These are phyloP conservation scores for Tribonema minus DNA, from an alignment of 108 stramenopile species.

Conservation along the genomic window DNA sequence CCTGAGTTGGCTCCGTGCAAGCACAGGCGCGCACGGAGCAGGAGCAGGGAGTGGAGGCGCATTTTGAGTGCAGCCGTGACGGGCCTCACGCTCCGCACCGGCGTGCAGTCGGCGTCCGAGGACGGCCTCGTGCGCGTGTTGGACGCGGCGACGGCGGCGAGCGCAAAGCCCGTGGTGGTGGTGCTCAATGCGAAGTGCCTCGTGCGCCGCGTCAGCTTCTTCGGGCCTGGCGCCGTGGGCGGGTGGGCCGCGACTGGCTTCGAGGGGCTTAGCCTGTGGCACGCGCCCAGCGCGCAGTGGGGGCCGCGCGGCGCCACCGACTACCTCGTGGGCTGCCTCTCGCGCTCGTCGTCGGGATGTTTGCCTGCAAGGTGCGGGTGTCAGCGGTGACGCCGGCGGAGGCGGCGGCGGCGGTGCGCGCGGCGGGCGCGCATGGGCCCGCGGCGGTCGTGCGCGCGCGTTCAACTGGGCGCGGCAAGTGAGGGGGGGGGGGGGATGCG, in stretches of 20 bases:
- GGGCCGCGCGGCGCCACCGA: constrained; percentile 12
- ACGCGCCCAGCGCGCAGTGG: constrained; percentile 46
- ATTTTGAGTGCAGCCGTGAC: no score
- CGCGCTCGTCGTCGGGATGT: constrained; percentile 22
- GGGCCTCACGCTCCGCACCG: constrained; percentile 40
- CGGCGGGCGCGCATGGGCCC: constrained; percentile 17
- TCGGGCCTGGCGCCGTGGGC: constrained; percentile 27
- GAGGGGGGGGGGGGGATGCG: not conserved
- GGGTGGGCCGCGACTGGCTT: constrained; percentile 32
- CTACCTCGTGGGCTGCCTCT: constrained; percentile 18
- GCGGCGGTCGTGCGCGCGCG: constrained; percentile 4
- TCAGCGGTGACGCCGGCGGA: constrained; percentile 15
- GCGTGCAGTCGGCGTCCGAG: constrained; percentile 35
- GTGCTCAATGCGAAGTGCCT: constrained; percentile 57
- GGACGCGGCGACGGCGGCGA: constrained; percentile 38
- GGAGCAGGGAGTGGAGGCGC: constrained; percentile 26
- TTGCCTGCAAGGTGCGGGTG: constrained; percentile 11
- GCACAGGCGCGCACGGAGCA: constrained; percentile 10
- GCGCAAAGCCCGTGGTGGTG: constrained; percentile 46
- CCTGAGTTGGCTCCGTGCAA: no score
- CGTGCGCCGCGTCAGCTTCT: constrained; percentile 39
- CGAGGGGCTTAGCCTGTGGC: constrained; percentile 49
- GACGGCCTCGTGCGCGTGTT: constrained; percentile 51
- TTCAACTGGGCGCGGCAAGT: constrained; percentile 11
- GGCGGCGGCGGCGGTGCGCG: constrained; percentile 17